These are phyloP conservation scores for Meyerozyma athensensis DNA, from an alignment of 1,139 yeast genomes.

Conservation along the genomic window DNA sequence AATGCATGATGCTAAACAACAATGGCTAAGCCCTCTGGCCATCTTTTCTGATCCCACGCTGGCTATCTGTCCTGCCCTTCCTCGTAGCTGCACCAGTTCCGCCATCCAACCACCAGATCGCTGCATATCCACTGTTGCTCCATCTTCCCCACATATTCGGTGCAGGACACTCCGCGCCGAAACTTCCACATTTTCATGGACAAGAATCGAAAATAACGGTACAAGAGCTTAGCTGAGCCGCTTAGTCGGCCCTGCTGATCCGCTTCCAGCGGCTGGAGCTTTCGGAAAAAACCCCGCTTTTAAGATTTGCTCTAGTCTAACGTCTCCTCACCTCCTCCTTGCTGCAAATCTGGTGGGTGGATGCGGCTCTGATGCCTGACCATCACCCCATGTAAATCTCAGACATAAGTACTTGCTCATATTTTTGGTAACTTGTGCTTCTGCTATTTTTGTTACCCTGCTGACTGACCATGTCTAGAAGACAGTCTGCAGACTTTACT, in stretches of 20 bases:
- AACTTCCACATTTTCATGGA: neutral
- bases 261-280: no score
- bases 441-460: no score
- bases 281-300: no score
- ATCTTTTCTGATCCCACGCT: no score
- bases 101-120: conserved; percentile 2
- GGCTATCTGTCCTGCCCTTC: no score
- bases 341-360: conserved; percentile 2
- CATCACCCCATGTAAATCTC: conserved; percentile 1
- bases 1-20: no score
- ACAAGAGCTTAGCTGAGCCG: no score
- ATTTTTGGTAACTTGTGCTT: neutral
- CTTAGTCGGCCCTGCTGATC: no score
- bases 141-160: conserved; percentile 1
- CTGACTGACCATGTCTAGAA: neutral
- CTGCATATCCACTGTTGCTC: no score
- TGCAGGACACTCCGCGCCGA: conserved; percentile 4
- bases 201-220: no score
- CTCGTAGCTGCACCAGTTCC: no score
- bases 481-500: conserved; percentile 4
- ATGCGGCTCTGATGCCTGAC: conserved; percentile 2
- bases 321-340: conserved; percentile 1
- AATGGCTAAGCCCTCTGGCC: no score
- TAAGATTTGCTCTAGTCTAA: neutral
- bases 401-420: neutral